Conservation (phyloP, 1,139 yeast species). For the Suhomyces terraborum region DNA sequence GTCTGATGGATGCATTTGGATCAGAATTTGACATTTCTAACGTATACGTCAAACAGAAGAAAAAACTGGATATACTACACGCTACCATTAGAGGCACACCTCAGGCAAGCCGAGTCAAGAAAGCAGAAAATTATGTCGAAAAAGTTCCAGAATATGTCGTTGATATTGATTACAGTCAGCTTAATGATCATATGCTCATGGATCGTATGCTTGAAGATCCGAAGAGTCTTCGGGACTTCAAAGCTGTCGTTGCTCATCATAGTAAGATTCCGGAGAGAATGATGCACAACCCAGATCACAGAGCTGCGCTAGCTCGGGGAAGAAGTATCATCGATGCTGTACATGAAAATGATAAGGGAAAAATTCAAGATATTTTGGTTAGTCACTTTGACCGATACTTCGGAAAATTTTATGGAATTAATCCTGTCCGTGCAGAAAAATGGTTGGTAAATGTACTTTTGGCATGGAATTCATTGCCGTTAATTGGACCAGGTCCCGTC, state of each 20-base stretch:
- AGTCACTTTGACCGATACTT: conserved; percentile 20
- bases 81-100: conserved; percentile 7
- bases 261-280: conserved; percentile 17
- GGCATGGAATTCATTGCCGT: conserved; percentile 13
- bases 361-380: conserved; percentile 16
- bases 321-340: conserved; percentile 7
- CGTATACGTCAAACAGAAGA: neutral
- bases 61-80: conserved; percentile 7
- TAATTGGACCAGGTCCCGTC: conserved; percentile 13
- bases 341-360: conserved; percentile 13
- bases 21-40: neutral
- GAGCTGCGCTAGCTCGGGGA: conserved; percentile 14
- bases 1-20: neutral
- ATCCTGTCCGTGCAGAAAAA: conserved; percentile 17
- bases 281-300: conserved; percentile 10
- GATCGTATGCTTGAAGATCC: conserved; percentile 16
- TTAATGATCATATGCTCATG: conserved; percentile 15
- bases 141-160: conserved; percentile 14
- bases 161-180: conserved; percentile 10
- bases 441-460: conserved; percentile 19
- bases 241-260: conserved; percentile 17
- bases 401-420: conserved; percentile 18
- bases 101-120: conserved; percentile 2
- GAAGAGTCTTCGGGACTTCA: conserved; percentile 13
- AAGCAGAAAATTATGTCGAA: conserved; percentile 1